Percentiles rank a stretch among this genome's conserved stretches.
phyloP scores from a whole-genome alignment of 352 stramenopile genomes.

The Phytophthora macrochlamydospora region DNA sequence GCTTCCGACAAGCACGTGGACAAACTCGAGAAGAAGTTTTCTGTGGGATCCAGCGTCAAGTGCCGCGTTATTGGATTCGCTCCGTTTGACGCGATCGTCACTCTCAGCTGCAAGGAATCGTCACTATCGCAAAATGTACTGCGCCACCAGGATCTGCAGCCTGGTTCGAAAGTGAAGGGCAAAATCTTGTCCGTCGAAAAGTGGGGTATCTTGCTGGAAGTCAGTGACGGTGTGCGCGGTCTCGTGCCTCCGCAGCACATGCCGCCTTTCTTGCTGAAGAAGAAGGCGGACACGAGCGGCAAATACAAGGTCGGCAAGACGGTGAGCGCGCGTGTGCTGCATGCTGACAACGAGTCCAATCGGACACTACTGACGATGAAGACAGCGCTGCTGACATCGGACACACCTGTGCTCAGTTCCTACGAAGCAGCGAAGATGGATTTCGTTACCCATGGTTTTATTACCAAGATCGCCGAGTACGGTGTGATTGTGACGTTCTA shows the following conservation, averaged over 20 bases:
- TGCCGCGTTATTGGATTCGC: constrained; percentile 86
- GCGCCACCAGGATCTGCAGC: constrained; percentile 77
- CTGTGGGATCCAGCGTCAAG: constrained; percentile 57
- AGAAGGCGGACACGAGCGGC: constrained; percentile 59
- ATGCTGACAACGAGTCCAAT: constrained; percentile 89
- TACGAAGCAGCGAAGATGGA: constrained; percentile 78
- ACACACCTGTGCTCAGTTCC: constrained; percentile 76
- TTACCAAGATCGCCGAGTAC: constrained; percentile 94
- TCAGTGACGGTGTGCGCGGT: constrained; percentile 85
- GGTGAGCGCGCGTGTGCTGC: constrained; percentile 81
- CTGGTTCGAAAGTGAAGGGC: constrained; percentile 74
- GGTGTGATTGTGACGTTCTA: constrained; percentile 96
- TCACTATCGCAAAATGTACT: constrained; percentile 79
- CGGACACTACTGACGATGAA: constrained; percentile 94
- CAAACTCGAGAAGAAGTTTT: constrained; percentile 90
- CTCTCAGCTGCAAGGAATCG: constrained; percentile 80
- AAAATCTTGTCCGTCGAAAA: constrained; percentile 84
- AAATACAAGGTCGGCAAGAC: constrained; percentile 85
- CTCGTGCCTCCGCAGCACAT: constrained; percentile 81
- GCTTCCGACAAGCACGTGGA: constrained; percentile 79
- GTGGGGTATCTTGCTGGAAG: constrained; percentile 86
- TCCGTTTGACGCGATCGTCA: constrained; percentile 87
- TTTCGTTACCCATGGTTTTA: constrained; percentile 86
- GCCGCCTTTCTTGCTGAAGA: constrained; percentile 72
- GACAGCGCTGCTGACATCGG: constrained; percentile 77